Conservation (phyloP, 164 flowering plant genomes). For the Pachysandra terminalis region DNA sequence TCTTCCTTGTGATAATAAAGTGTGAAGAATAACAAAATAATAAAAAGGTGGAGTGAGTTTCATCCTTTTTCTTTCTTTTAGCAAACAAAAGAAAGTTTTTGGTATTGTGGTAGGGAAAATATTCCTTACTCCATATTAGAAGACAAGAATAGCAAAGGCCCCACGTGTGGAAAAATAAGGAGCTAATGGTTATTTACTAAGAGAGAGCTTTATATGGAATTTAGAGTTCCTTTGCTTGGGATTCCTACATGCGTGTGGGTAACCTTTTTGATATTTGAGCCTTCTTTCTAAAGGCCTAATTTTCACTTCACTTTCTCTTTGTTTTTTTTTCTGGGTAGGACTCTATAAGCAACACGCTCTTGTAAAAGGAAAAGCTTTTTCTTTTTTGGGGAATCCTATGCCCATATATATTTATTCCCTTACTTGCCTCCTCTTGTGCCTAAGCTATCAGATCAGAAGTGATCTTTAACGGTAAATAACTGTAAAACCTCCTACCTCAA, state of each 20-base stretch:
- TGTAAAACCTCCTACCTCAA: neutral
- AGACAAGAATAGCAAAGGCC: slow-evolving; percentile 25
- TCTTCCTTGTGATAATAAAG: neutral
- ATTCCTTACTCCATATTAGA: slow-evolving; percentile 26
- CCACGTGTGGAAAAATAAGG: slow-evolving; percentile 37
- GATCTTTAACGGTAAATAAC: neutral
- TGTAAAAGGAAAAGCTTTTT: slow-evolving; percentile 28
- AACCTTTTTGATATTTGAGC: slow-evolving; percentile 30
- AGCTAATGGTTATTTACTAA: neutral
- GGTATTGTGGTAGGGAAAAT: slow-evolving; percentile 18
- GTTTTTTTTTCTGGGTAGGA: slow-evolving; percentile 15
- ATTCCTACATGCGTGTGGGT: slow-evolving; percentile 49
- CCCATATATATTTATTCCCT: slow-evolving; percentile 17
- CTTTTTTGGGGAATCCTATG: slow-evolving; percentile 50
- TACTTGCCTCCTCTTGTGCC: slow-evolving; percentile 8
- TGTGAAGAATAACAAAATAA: neutral
- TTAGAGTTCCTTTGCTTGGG: slow-evolving; percentile 45
- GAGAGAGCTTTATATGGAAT: slow-evolving; percentile 32
- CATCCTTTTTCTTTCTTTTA: slow-evolving; percentile 8
- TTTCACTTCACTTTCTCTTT: slow-evolving; percentile 1
- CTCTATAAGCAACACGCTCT: slow-evolving; percentile 39
- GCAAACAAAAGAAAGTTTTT: slow-evolving; percentile 14
- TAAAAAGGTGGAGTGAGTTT: neutral
- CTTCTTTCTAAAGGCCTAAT: slow-evolving; percentile 23
- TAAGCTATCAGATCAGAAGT: too few species aligned